Evolutionary conservation across 164 flowering plant genomes (phyloP), one percentile per base, ranked within the genome.

Genomic region (Tinospora cordifolia): DNA sequence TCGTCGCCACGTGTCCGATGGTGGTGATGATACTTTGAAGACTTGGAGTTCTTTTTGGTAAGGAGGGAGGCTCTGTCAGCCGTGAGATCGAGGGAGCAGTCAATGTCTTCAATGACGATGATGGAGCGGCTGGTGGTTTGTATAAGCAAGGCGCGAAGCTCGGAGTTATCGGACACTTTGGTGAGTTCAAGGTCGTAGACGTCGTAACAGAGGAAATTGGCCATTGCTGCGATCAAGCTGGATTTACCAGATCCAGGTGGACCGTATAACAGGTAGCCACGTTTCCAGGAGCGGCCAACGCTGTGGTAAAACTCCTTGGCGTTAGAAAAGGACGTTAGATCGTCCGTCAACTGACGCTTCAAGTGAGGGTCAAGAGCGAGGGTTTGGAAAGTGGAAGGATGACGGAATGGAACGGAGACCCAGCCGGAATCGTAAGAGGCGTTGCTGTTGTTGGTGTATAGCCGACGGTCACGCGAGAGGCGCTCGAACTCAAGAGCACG

Each of bases 81-180:
- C 21, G 88, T 87, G 2, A 85, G 77, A 63, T 88, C 84, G 3
- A 84, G 76, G 1, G 90, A 85, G 72, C 93, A 88, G 62, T 88
- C 93, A n/a, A 88, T 88, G 67, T 88, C 93, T 58, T 88, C 92
- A 22, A 88, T 85, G 14, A 88, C 90, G 19, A 88, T 85, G 25
- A 88, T 83, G 4, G 90, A 85, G 0, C 83, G 80, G 76, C 79
- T 82, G 7, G 85, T 83, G 0, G 93, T 88, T 46, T 86, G 84
- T 9, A 86, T 82, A 0, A 88, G 80, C 47, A 86, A 60, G 0
- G 83, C 80, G 36, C 88, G 72, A 0, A 86, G 83, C 70, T 86
- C 92, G 0, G 88, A 84, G 63, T 88, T 86, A 68, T 84, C 85
- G 0, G 80, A 73, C 1, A 85, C 87, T 58, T 83, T 83, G 36